Conservation (phyloP, 169 alveolate genomes). For the Plasmodium blacklocki region DNA sequence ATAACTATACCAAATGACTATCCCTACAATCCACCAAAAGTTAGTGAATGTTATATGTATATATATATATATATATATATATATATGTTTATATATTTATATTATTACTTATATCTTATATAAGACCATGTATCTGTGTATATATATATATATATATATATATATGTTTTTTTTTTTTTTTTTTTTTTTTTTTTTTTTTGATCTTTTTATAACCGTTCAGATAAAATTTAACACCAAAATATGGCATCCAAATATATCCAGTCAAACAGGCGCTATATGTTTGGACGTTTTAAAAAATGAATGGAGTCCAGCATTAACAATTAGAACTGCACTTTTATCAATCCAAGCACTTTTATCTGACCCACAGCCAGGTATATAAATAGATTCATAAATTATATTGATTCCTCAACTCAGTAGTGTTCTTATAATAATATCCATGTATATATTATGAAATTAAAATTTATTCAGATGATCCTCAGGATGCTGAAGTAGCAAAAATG, state of each 20-base stretch:
- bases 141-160: neutral
- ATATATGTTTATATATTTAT: neutral
- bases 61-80: conserved; percentile 12
- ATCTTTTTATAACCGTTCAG: conserved; percentile 35
- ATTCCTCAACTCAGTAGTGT: neutral
- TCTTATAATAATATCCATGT: too few species aligned
- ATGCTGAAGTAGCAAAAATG: conserved; percentile 93
- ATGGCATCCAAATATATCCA: conserved; percentile 97
- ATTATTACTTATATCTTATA: neutral
- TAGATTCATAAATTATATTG: neutral
- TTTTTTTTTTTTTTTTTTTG: neutral
- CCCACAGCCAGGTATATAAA: conserved; percentile 87
- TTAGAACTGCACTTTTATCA: conserved; percentile 94
- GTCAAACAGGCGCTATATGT: conserved; percentile 97
- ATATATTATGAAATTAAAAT: too few species aligned
- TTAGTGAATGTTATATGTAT: conserved; percentile 16
- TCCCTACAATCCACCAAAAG: conserved; percentile 93
- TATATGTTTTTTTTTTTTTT: neutral
- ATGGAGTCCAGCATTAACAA: conserved; percentile 98
- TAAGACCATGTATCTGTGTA: neutral
- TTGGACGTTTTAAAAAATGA: conserved; percentile 95
- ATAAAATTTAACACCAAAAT: conserved; percentile 95
- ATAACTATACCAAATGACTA: conserved; percentile 94
- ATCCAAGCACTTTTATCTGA: conserved; percentile 91
- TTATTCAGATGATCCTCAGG: conserved; percentile 90